phyloP scores from a whole-genome alignment of 2,329 filamentous ascomycete species.

The Talaromyces albobiverticillius region DNA sequence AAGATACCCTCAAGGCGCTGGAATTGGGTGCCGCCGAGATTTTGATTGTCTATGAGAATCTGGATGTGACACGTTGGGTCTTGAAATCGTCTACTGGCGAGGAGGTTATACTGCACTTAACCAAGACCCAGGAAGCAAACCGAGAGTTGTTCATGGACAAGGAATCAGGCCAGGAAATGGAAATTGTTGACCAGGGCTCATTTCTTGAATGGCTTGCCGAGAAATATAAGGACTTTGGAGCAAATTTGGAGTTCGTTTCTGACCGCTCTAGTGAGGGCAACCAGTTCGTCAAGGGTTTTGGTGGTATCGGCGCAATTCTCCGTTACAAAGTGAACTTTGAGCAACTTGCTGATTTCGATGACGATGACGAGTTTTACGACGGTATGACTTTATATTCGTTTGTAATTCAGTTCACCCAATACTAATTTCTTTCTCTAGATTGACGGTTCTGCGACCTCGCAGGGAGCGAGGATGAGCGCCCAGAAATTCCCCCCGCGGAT shows the following conservation, averaged over 20 bases:
- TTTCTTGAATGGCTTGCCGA: constrained; percentile 99
- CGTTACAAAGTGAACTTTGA: constrained; percentile 99
- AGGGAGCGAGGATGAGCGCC: constrained; percentile 78
- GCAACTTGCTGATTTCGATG: constrained; percentile 86
- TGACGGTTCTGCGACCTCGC: constrained; percentile 89
- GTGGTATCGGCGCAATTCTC: constrained; percentile 94
- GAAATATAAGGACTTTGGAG: constrained; percentile 97
- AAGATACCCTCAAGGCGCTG: constrained; percentile 94
- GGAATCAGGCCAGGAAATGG: constrained; percentile 95
- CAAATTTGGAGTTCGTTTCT: constrained; percentile 92
- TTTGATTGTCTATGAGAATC: constrained; percentile 94
- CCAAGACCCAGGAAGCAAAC: constrained; percentile 77
- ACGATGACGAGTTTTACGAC: constrained; percentile 92
- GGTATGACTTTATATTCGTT: constrained; percentile 37
- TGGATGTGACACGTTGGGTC: constrained; percentile 89
- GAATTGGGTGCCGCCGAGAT: constrained; percentile 94
- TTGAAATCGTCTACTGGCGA: constrained; percentile 74
- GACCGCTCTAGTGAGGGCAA: constrained; percentile 97
- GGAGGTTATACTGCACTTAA: constrained; percentile 80
- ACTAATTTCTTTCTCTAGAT: constrained; percentile 52
- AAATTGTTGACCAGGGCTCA: constrained; percentile 77
- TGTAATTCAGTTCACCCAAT: background rate
- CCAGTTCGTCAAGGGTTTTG: constrained; percentile 99
- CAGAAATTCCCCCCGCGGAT: constrained; percentile 52
- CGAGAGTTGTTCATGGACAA: constrained; percentile 91